Percentiles rank a stretch among this genome's conserved stretches.
Conservation (phyloP, 352 stramenopile species). For the Chrysophaeum taylorii region DNA sequence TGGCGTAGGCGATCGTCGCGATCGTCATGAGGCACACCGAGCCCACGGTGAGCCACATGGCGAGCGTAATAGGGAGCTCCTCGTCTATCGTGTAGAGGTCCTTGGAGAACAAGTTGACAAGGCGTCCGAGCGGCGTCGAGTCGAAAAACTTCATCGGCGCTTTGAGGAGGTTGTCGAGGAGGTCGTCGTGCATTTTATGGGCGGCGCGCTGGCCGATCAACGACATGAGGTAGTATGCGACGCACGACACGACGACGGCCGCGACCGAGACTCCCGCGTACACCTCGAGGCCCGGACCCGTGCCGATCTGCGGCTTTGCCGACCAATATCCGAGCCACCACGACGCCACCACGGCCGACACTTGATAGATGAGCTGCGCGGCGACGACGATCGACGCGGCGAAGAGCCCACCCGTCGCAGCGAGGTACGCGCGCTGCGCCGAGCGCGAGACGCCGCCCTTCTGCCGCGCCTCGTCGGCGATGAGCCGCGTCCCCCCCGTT, state of each 20-base stretch:
- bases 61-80: conserved; percentile 50
- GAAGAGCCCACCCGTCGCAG: conserved; percentile 41
- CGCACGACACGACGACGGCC: conserved; percentile 45
- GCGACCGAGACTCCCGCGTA: not conserved
- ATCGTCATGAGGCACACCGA: conserved; percentile 36
- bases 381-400: conserved; percentile 39
- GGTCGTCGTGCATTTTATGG: conserved; percentile 38
- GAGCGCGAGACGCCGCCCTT: not conserved
- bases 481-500: not conserved
- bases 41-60: conserved; percentile 6
- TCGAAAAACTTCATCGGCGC: conserved; percentile 78
- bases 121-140: conserved; percentile 72
- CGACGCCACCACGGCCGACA: conserved; percentile 65
- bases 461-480: not conserved
- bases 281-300: not conserved
- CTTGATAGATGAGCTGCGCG: conserved; percentile 65
- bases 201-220: conserved; percentile 47
- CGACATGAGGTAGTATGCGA: conserved; percentile 51
- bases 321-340: conserved; percentile 89
- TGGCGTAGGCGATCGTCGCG: conserved; percentile 45
- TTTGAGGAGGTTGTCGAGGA: conserved; percentile 53
- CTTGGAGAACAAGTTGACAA: conserved; percentile 81
- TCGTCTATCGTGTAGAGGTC: conserved; percentile 78
- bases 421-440: not conserved
- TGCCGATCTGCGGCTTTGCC: conserved; percentile 36